phyloP scores from a whole-genome alignment of 805 yeast genomes.

The Candida bentonensis region DNA sequence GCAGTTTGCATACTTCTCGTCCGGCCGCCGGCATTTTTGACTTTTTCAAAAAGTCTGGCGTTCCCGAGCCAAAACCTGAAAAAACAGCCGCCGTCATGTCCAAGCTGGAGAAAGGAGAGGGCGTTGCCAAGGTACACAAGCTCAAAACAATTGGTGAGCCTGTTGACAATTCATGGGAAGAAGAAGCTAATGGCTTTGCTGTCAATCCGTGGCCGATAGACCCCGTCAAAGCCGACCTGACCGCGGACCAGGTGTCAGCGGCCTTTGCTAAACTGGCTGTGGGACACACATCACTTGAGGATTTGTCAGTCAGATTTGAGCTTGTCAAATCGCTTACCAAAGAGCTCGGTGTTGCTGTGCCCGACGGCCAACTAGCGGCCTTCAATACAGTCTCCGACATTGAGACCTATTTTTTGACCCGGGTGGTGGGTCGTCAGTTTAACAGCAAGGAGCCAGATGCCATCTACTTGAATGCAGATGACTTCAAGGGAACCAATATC shows the following conservation, averaged over 20 bases:
- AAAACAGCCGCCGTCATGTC: conserved; percentile 12
- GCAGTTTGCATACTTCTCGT: not conserved
- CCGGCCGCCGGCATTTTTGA: not conserved
- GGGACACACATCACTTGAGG: conserved; percentile 19
- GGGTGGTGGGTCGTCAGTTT: conserved; percentile 29
- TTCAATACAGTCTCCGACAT: conserved; percentile 28
- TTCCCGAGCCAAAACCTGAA: conserved; percentile 1
- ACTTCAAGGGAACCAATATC: conserved; percentile 41
- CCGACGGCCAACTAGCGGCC: conserved; percentile 35
- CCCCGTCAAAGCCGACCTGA: conserved; percentile 11
- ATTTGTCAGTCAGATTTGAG: conserved; percentile 36
- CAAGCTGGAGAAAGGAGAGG: conserved; percentile 6
- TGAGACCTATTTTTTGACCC: conserved; percentile 22
- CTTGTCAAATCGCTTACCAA: conserved; percentile 35
- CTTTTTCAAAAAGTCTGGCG: not conserved
- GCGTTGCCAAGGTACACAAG: not conserved
- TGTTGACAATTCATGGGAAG: conserved; percentile 8
- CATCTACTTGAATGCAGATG: conserved; percentile 41
- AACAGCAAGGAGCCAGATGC: conserved; percentile 68
- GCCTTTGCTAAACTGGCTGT: conserved; percentile 5
- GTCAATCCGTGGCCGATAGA: conserved; percentile 20
- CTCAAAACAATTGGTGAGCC: conserved; percentile 15
- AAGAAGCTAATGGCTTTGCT: conserved; percentile 6
- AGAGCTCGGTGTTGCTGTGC: conserved; percentile 36
- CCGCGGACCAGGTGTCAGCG: conserved; percentile 4